phyloP scores from a whole-genome alignment of 176 grass and related monocot genomes.

The Ensete ventricosum region DNA sequence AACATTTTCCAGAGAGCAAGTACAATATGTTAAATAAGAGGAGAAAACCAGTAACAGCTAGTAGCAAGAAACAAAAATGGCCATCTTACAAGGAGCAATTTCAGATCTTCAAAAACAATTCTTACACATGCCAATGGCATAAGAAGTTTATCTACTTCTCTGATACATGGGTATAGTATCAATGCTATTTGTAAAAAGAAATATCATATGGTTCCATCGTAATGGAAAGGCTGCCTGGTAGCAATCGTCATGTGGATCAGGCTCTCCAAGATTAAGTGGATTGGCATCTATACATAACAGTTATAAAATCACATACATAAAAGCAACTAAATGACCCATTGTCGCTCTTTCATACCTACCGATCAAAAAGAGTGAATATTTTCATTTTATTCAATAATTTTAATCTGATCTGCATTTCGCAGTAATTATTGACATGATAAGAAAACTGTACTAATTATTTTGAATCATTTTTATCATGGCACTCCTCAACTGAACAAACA shows the following conservation, averaged over 20 bases:
- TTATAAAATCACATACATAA: slow-evolving; percentile 88
- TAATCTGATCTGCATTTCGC: background rate
- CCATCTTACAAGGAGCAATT: background rate
- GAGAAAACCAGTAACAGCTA: background rate
- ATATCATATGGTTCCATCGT: too few relatives aligned
- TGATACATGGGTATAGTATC: too few relatives aligned
- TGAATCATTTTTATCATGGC: slow-evolving; percentile 82
- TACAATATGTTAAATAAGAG: background rate
- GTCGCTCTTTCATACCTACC: background rate
- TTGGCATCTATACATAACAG: slow-evolving; percentile 77
- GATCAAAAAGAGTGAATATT: background rate
- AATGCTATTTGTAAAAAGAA: too few relatives aligned
- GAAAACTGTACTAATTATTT: slow-evolving; percentile 87
- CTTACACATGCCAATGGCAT: background rate
- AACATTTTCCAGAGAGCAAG: too few relatives aligned
- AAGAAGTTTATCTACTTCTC: too few relatives aligned
- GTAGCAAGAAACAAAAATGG: background rate
- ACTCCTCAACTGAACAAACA: slow-evolving; percentile 37
- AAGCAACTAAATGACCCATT: slow-evolving; percentile 3
- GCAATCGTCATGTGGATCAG: too few relatives aligned
- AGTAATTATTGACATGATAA: slow-evolving; percentile 97
- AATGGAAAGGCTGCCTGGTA: too few relatives aligned
- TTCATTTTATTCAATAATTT: background rate
- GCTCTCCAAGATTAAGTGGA: slow-evolving; percentile 73
- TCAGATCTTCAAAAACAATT: background rate